Evolutionary conservation across 768 basidiomycete genomes (phyloP), one percentile per base, ranked within the genome.

Genomic region (Lactarius psammicola): DNA sequence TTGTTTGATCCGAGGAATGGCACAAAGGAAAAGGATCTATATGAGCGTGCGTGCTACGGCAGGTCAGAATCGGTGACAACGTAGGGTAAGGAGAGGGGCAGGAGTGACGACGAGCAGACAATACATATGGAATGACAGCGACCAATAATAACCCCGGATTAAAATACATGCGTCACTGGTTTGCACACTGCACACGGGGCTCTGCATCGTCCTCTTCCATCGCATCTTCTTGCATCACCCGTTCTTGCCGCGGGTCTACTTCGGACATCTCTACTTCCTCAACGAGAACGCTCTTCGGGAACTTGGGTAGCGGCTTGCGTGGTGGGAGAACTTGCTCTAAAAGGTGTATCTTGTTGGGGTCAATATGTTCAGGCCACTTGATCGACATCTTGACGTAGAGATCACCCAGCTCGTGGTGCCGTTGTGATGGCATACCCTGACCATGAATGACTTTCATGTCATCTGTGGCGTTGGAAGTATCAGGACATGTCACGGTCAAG

Each of bases 381-480:
- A 99, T 92, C 68, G 82, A 81, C 71, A 98, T 78, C 74, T 88
- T 90, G 77, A 99, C 83, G 75, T 86, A 94, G 66, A 99, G 84
- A 77, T 98, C 94, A 44, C 97, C 97, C 46, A 88, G 85, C 74
- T 99, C 95, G 78, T 98, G 97, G 78, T 98, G 96, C 67, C 97
- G 88, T 76, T 92, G 92, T 59, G 97, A 98, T 15, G 96, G 97
- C 97, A 99, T 99, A 68, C 97, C 97, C 79, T 98, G 95, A 5
- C 91, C 92, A 57, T 85, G 85, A 71, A 99, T 89, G 69, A 95
- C 88, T 78, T 97, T 98, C 73, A 95, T 74, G 53, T 90, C 88
- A 67, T 90, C 96, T 95, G 58, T 63, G 70, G 53, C 18, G 68
- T 60, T 53, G 63, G 23, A n/a, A 26, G 40, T 60, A 34, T 64